A percentile compares a stretch with the other conserved stretches of the same genome.
These are phyloP conservation scores for Botrytis galanthina DNA, from an alignment of 2,329 filamentous ascomycete genomes.

Conservation along the genomic window DNA sequence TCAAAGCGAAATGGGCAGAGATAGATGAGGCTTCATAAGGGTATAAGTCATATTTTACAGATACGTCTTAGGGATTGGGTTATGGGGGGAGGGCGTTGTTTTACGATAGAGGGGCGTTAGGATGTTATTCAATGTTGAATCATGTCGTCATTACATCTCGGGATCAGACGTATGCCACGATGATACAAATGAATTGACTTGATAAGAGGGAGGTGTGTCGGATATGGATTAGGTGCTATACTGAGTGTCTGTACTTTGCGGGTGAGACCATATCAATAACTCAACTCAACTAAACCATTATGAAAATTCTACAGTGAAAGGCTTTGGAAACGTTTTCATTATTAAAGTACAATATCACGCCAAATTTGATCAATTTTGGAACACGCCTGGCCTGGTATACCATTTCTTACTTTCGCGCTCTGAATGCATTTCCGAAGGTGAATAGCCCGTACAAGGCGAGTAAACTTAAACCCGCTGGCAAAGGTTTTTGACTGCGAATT, in stretches of 20 bases:
- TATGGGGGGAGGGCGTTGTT: conserved; percentile 7
- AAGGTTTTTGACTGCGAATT: conserved; percentile 77
- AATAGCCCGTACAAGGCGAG: conserved; percentile 76
- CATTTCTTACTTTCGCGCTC: conserved; percentile 38
- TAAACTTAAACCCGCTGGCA: conserved; percentile 76
- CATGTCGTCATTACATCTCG: background rate
- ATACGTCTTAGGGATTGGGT: background rate
- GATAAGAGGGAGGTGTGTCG: background rate
- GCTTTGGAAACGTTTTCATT: background rate
- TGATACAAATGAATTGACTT: background rate
- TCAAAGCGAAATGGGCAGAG: conserved; percentile 77
- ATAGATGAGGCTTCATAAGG: conserved; percentile 66
- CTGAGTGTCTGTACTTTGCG: background rate
- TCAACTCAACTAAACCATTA: conserved; percentile 11
- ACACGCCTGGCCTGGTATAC: conserved; percentile 19
- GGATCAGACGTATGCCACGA: background rate
- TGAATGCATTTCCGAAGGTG: conserved; percentile 72
- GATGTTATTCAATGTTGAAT: background rate
- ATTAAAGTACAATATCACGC: background rate
- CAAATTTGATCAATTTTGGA: conserved; percentile 35
- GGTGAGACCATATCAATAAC: background rate
- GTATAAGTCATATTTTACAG: background rate
- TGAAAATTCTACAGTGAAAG: background rate
- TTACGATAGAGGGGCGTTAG: conserved; percentile 7
- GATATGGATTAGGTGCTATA: background rate